Evolutionary conservation across 176 grass and related monocot species (phyloP).

Genomic region (Stipa capillata): DNA sequence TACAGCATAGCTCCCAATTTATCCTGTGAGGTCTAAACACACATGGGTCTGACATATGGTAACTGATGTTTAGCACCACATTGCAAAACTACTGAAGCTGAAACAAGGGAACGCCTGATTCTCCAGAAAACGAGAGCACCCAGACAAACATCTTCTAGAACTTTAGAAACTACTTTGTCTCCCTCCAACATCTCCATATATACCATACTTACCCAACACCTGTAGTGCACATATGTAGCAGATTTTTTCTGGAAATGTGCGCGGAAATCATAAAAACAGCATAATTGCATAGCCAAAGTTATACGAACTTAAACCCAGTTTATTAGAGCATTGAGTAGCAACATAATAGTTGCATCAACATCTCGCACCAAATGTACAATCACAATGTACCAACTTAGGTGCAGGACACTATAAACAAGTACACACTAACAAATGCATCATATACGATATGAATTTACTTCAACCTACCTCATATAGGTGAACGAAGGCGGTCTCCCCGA

Average conservation of each 20-base stretch:
- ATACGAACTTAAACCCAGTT: no score
- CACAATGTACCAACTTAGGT: background rate
- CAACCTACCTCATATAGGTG: conserved; percentile 79
- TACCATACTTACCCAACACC: background rate
- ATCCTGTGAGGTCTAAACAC: background rate
- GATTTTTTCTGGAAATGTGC: background rate
- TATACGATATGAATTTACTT: background rate
- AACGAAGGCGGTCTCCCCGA: conserved; percentile 53
- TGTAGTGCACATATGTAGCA: background rate
- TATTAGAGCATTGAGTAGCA: background rate
- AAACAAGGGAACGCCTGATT: background rate
- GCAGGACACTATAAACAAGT: background rate
- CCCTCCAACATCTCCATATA: no score
- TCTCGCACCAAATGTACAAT: background rate
- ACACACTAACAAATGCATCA: background rate
- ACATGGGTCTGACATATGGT: background rate
- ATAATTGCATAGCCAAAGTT: background rate
- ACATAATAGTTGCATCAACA: background rate
- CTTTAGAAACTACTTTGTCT: no score
- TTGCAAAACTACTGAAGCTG: background rate
- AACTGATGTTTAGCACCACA: background rate
- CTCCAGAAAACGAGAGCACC: no score
- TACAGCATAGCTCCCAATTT: background rate
- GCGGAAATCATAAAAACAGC: background rate
- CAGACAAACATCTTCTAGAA: background rate